Evolutionary conservation across 176 grass and related monocot species (phyloP).

Genomic region (Phragmites australis): DNA sequence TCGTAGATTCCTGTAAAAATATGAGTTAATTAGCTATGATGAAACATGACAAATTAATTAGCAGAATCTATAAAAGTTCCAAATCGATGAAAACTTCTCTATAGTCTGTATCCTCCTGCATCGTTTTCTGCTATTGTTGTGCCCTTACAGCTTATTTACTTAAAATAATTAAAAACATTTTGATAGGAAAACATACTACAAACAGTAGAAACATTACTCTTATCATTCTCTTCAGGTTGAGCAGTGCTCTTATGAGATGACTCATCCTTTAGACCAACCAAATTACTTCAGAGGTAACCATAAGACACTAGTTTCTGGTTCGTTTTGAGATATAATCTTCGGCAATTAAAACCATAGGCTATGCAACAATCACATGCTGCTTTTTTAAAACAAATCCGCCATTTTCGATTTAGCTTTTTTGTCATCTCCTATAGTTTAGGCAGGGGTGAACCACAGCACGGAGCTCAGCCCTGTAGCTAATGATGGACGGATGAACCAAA

Average conservation of each 20-base stretch:
- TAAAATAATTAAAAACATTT: not conserved
- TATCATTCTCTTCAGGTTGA: not conserved
- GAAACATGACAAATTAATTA: not conserved
- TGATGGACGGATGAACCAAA: not conserved
- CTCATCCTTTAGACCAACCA: constrained; percentile 5
- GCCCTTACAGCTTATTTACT: not conserved
- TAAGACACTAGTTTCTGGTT: constrained; percentile 7
- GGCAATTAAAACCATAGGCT: not conserved
- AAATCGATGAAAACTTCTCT: not conserved
- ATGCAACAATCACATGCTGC: not conserved
- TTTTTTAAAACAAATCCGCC: not conserved
- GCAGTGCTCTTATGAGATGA: not conserved
- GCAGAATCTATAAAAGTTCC: not conserved
- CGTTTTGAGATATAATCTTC: not conserved
- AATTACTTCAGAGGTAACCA: constrained; percentile 1
- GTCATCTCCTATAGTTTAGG: not conserved
- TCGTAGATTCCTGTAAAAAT: constrained; percentile 70
- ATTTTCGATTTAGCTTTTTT: not conserved
- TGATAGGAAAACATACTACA: not conserved
- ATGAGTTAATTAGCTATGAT: constrained; percentile 24
- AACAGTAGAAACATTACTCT: not conserved
- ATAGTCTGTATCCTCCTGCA: constrained; percentile 1
- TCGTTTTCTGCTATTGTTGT: constrained; percentile 5
- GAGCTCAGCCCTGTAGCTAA: constrained; percentile 4
- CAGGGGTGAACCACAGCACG: not conserved